Evolutionary conservation across 805 yeast species (phyloP).

Genomic region (Kuraishia molischiana): DNA sequence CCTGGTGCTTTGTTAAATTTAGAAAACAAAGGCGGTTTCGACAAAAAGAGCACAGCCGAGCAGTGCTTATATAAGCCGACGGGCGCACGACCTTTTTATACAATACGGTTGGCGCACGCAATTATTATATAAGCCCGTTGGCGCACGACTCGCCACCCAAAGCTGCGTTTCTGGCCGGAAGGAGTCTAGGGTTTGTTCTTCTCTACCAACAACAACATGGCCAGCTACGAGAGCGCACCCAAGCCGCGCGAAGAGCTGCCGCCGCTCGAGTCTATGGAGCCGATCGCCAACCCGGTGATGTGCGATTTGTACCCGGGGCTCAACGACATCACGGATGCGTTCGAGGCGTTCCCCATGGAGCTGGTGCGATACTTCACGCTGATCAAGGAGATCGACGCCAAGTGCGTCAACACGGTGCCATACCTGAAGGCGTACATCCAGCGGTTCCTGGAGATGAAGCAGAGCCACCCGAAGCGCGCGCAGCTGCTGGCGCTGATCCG

Average conservation of each 20-base stretch:
- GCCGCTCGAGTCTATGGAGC: not conserved
- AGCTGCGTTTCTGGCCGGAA: too few species aligned
- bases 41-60: too few species aligned
- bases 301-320: constrained; percentile 66
- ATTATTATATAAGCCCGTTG: too few species aligned
- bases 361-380: constrained; percentile 77
- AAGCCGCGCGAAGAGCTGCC: not conserved
- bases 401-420: constrained; percentile 72
- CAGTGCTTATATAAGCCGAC: too few species aligned
- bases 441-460: constrained; percentile 30
- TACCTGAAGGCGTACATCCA: constrained; percentile 45
- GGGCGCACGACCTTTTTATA: too few species aligned
- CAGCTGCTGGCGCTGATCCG: constrained; percentile 28
- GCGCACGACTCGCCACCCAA: too few species aligned
- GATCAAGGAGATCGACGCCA: constrained; percentile 90
- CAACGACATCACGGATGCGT: constrained; percentile 83
- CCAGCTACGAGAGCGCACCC: constrained; percentile 5
- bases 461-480: constrained; percentile 27
- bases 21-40: too few species aligned
- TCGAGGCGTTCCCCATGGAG: constrained; percentile 84
- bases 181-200: too few species aligned
- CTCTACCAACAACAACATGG: too few species aligned
- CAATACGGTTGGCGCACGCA: too few species aligned
- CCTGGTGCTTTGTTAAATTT: too few species aligned
- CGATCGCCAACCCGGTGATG: constrained; percentile 5